These are phyloP conservation scores for Colletotrichum sansevieriae DNA, from an alignment of 2,329 filamentous ascomycete species.

Conservation along the genomic window DNA sequence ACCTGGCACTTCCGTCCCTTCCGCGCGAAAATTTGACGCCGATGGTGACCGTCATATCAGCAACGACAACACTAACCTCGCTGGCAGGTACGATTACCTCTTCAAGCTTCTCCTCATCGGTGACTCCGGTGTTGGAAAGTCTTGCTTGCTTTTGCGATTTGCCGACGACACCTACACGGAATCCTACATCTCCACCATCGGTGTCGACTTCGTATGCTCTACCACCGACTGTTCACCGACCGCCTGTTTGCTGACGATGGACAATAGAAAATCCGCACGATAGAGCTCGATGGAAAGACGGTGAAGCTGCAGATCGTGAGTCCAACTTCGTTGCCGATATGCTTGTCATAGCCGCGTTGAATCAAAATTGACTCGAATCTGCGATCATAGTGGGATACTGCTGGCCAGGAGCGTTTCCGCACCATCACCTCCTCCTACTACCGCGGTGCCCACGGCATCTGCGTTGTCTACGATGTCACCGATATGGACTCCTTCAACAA, in stretches of 20 bases:
- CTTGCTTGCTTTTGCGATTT: slow-evolving; percentile 96
- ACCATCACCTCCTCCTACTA: slow-evolving; percentile 99
- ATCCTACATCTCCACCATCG: slow-evolving; percentile 99
- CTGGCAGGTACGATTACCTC: slow-evolving; percentile 96
- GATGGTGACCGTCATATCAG: slow-evolving; percentile 10
- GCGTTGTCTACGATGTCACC: slow-evolving; percentile 99
- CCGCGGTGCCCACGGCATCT: slow-evolving; percentile 98
- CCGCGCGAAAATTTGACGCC: slow-evolving; percentile 19
- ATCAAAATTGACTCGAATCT: slow-evolving; percentile 46
- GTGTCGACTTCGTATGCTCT: slow-evolving; percentile 91
- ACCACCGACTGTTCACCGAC: background rate
- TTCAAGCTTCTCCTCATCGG: slow-evolving; percentile 99
- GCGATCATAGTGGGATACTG: slow-evolving; percentile 91
- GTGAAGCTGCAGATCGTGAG: slow-evolving; percentile 99
- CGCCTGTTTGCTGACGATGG: slow-evolving; percentile 35
- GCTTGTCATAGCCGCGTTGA: background rate
- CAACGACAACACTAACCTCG: slow-evolving; percentile 44
- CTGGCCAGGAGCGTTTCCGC: slow-evolving; percentile 98
- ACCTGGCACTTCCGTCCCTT: slow-evolving; percentile 14
- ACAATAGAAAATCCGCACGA: slow-evolving; percentile 96
- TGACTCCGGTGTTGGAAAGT: slow-evolving; percentile 99
- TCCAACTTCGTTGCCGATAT: slow-evolving; percentile 42
- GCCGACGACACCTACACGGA: slow-evolving; percentile 99
- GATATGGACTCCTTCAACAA: slow-evolving; percentile 99
- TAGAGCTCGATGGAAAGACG: slow-evolving; percentile 99